Conservation (phyloP, 306 rosid species). For the Corylus heterophylla region DNA sequence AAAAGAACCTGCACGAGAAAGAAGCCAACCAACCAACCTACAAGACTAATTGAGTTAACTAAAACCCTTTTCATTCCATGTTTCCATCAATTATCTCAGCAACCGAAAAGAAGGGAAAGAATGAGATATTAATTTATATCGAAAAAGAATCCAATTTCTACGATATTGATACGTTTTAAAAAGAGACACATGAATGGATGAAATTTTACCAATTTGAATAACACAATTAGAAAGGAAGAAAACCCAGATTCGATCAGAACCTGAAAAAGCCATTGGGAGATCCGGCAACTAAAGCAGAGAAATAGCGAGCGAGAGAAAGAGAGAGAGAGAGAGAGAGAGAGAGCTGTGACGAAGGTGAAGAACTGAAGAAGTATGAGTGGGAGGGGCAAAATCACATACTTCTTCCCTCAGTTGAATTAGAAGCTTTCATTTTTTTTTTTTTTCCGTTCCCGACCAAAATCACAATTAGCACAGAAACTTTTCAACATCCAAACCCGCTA, state of each 20-base stretch:
- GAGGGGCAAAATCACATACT: too few species aligned
- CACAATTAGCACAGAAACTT: too few species aligned
- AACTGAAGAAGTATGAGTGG: slow-evolving; percentile 13
- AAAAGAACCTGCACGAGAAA: too few species aligned
- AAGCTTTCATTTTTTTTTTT: too few species aligned
- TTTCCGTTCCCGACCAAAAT: too few species aligned
- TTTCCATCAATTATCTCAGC: slow-evolving; percentile 3
- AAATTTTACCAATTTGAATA: slow-evolving; percentile 14
- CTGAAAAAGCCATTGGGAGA: slow-evolving; percentile 36
- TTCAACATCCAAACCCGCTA: too few species aligned
- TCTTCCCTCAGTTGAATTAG: too few species aligned
- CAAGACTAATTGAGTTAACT: not conserved
- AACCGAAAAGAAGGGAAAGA: not conserved
- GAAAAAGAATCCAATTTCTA: not conserved
- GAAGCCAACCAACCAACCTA: not conserved
- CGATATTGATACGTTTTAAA: not conserved
- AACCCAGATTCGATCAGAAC: slow-evolving; percentile 36
- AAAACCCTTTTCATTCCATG: not conserved
- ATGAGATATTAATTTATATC: not conserved
- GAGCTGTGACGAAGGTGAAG: slow-evolving; percentile 5
- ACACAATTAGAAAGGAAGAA: slow-evolving; percentile 18
- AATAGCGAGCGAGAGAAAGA: slow-evolving; percentile 5
- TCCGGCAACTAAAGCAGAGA: slow-evolving; percentile 16
- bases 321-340: too few species aligned
- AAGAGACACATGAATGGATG: not conserved